Base-by-base conservation (phyloP, 768 basidiomycete species). In the Pleurotus cornucopiae region DNA sequence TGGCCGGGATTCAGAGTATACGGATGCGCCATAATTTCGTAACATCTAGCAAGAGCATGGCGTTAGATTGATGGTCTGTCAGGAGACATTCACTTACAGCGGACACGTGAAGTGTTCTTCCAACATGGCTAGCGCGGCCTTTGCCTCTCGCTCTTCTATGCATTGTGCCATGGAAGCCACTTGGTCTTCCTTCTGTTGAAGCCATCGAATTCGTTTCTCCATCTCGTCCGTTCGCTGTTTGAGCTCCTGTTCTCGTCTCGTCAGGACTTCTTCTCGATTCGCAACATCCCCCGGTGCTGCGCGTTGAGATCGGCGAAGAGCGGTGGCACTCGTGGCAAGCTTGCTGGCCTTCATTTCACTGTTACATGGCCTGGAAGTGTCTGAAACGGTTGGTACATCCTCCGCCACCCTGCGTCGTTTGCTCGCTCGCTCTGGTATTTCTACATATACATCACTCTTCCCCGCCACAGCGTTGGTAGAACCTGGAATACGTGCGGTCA, bases 101-200 rank as follows among this genome's bases (percentile, higher is more conserved):
- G 84, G 70, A 66, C 84, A 89, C n/a, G 77, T 78, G 59, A 85
- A 86, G 66, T 81, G 76, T 39, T 84, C 84, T 60, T 85, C 83
- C 0, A 86, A 71, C 57, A 84, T 75, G 13, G 69, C 71, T 49
- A 86, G 67, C n/a, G 71, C 71, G 34, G 72, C 67, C 55, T 71
- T 71, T 18, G 63, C 65, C 57, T 80, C 76, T 44, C 72, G 71
- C 26, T 78, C 70, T 46, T 73, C 70, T 18, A 80, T 62, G 62
- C 72, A 73, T 57, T 72, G 73, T 60, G 76, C 62, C 64, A 79
- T 61, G 34, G 65, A 59, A 18, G 69, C 67, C 6, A 76, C 71
- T 53, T 80, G 74, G 45, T 70, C 67, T 63, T 82, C 77, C 58
- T 67, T 74, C 58, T 67, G 68, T 26, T 72, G 67, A 21, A 80